These are phyloP conservation scores for Populus alba DNA, from an alignment of 345 rosid species.

Conservation along the genomic window DNA sequence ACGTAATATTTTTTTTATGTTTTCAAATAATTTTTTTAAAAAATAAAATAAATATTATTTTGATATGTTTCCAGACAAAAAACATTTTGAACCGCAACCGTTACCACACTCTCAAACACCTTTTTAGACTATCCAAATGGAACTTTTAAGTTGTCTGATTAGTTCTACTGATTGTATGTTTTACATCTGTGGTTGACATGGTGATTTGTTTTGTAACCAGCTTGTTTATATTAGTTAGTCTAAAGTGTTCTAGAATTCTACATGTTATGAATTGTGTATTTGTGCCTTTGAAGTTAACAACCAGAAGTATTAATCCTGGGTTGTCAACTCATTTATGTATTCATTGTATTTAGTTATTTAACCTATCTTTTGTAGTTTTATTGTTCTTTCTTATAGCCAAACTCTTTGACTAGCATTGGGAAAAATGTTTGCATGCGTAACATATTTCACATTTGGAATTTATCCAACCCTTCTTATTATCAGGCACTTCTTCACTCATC, in stretches of 20 bases:
- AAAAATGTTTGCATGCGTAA: not conserved
- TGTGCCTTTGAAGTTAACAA: not conserved
- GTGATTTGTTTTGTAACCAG: not conserved
- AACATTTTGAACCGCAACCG: no score
- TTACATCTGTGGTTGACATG: not conserved
- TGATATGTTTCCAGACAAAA: no score
- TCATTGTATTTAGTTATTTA: not conserved
- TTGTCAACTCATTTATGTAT: not conserved
- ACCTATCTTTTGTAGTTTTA: not conserved
- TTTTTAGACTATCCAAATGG: not conserved
- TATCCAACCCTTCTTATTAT: not conserved
- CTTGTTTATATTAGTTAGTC: no score
- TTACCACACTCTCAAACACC: no score
- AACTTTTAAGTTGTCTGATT: no score
- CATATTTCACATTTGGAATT: not conserved
- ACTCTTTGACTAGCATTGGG: not conserved
- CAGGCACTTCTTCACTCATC: constrained; percentile 99
- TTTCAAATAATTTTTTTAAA: no score
- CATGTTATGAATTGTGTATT: not conserved
- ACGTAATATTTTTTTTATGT: no score
- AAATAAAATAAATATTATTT: no score
- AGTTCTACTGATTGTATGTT: not conserved
- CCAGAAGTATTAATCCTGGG: not conserved
- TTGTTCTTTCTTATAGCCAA: not conserved
- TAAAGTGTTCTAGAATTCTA: no score